phyloP scores from a whole-genome alignment of 164 flowering plant genomes.

The Magnolia changhungtana region DNA sequence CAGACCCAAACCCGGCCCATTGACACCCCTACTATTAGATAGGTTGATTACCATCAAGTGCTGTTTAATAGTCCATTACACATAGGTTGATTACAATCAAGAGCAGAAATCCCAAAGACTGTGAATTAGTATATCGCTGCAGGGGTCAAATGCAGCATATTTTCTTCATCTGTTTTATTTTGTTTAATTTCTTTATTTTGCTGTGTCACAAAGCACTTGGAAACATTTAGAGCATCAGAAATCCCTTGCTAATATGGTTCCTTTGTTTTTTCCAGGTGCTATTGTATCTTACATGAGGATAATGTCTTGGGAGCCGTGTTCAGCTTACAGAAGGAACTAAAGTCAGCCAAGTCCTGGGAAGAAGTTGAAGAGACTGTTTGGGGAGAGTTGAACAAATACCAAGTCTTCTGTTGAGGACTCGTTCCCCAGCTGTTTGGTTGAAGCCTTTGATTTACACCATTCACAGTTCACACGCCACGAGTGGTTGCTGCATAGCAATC shows the following conservation, averaged over 20 bases:
- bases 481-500: background rate
- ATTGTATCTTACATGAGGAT: constrained; percentile 84
- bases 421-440: background rate
- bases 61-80: too few species aligned
- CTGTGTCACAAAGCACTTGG: too few species aligned
- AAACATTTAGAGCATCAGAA: too few species aligned
- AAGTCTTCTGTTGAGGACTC: constrained; percentile 11
- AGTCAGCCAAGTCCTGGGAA: constrained; percentile 76
- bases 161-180: too few species aligned
- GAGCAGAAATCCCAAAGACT: too few species aligned
- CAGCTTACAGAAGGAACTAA: constrained; percentile 63
- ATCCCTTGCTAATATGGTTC: background rate
- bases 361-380: constrained; percentile 84
- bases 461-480: background rate
- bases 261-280: constrained; percentile 57
- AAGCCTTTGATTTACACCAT: background rate
- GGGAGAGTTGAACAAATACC: constrained; percentile 73
- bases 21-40: too few species aligned
- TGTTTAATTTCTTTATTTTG: too few species aligned
- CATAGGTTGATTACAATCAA: too few species aligned
- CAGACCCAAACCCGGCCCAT: too few species aligned
- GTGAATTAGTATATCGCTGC: too few species aligned
- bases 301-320: constrained; percentile 82
- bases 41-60: too few species aligned
- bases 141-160: too few species aligned